Conservation (phyloP, 2,329 filamentous ascomycete genomes). For the Apiospora aurea region DNA sequence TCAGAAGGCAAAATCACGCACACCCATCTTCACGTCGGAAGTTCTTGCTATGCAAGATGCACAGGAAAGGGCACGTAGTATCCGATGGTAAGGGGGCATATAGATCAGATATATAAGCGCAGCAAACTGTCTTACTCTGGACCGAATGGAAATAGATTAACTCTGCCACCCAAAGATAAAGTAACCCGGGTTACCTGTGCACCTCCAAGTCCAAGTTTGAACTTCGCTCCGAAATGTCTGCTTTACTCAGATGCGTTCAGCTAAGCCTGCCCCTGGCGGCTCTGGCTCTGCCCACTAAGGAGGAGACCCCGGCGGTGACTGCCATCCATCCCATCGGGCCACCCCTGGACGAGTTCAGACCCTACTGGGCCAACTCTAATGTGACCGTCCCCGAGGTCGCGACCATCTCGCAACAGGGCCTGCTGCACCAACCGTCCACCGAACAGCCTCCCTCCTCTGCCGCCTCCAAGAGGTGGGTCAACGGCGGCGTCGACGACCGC, state of each 20-base stretch:
- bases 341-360: not conserved
- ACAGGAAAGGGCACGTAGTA: not conserved
- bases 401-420: not conserved
- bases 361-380: not conserved
- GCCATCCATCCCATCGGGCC: slow-evolving; percentile 1
- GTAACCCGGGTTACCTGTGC: not conserved
- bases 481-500: slow-evolving; percentile 35
- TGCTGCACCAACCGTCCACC: not conserved
- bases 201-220: not conserved
- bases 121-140: not conserved
- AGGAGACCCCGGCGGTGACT: not conserved
- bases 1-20: not conserved
- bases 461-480: slow-evolving; percentile 31
- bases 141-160: not conserved
- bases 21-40: not conserved
- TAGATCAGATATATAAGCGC: not conserved
- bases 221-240: not conserved
- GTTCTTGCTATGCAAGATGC: not conserved
- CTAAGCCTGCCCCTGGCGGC: not conserved
- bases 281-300: slow-evolving; percentile 2
- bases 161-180: not conserved
- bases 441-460: not conserved
- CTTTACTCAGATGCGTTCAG: not conserved
- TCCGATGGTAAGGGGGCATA: not conserved
- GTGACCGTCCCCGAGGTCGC: not conserved